These are phyloP conservation scores for Mariannaea sp. DNA, from an alignment of 2,329 filamentous ascomycete species.

Conservation along the genomic window DNA sequence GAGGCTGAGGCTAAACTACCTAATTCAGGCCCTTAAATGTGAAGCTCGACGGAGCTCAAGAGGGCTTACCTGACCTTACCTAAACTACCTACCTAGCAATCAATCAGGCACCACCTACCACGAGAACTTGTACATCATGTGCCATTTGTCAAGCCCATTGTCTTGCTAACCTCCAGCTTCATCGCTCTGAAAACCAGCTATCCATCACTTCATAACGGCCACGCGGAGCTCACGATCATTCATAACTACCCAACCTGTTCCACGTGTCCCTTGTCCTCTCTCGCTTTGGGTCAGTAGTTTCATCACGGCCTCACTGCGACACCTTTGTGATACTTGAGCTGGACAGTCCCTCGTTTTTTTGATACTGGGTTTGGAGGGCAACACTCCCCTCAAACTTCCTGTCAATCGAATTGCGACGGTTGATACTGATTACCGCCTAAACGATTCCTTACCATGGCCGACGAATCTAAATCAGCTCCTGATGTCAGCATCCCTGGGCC, in stretches of 20 bases:
- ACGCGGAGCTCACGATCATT: conserved; percentile 3
- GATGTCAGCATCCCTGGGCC: conserved; percentile 39
- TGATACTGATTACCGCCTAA: not conserved
- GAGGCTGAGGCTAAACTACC: too few species aligned
- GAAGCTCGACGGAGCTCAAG: too few species aligned
- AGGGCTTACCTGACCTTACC: not conserved
- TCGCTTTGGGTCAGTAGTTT: not conserved
- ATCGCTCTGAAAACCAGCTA: conserved; percentile 3
- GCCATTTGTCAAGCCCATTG: conserved; percentile 29
- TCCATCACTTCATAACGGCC: not conserved
- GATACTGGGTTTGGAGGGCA: too few species aligned
- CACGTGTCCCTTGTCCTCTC: conserved; percentile 13
- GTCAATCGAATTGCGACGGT: conserved; percentile 2
- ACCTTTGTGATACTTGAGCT: conserved; percentile 10
- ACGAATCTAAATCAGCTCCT: conserved; percentile 29
- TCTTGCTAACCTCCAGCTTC: conserved; percentile 12
- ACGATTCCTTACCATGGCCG: conserved; percentile 33
- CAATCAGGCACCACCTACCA: conserved; percentile 8
- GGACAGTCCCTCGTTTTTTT: not conserved
- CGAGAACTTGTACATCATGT: conserved; percentile 29
- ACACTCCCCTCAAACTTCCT: not conserved
- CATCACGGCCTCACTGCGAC: not conserved
- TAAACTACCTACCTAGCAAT: too few species aligned
- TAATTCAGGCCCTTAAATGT: too few species aligned
- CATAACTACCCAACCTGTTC: conserved; percentile 1